These are phyloP conservation scores for Melanopsichium pennsylvanicum DNA, from an alignment of 1,284 basidiomycete genomes.

Conservation along the genomic window DNA sequence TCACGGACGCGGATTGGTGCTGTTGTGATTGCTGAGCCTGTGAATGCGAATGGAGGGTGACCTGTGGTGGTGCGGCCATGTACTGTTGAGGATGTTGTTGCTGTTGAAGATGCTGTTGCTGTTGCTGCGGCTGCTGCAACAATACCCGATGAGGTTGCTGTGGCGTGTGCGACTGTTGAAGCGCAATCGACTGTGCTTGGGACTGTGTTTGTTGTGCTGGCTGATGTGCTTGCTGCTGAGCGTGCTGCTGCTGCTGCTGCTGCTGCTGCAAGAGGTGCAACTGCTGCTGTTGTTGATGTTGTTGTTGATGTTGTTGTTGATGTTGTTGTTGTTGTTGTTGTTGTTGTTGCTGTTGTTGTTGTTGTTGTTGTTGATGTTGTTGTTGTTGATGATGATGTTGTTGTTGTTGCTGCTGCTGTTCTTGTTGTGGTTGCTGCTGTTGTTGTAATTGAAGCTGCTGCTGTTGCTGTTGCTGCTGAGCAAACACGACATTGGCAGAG, in stretches of 20 bases:
- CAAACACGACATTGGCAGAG: slow-evolving; percentile 16
- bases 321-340: slow-evolving; percentile 22
- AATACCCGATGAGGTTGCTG: slow-evolving; percentile 14
- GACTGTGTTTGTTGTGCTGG: too few species aligned
- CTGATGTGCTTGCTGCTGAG: slow-evolving; percentile 16
- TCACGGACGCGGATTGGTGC: slow-evolving; percentile 2
- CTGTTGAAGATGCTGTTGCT: neutral
- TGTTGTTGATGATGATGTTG: slow-evolving; percentile 23
- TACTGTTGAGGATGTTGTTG: slow-evolving; percentile 15
- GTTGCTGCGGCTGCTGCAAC: slow-evolving; percentile 8
- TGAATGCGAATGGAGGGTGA: slow-evolving; percentile 31
- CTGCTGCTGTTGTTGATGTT: slow-evolving; percentile 23
- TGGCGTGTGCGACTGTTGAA: slow-evolving; percentile 14
- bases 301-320: slow-evolving; percentile 24
- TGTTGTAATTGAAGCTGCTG: slow-evolving; percentile 14
- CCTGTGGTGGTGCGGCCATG: slow-evolving; percentile 14
- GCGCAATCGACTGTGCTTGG: slow-evolving; percentile 13
- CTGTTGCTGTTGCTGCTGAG: slow-evolving; percentile 31
- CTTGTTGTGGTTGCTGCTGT: slow-evolving; percentile 17
- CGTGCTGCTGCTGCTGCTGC: slow-evolving; percentile 12
- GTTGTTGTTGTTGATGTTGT: slow-evolving; percentile 24
- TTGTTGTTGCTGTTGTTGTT: slow-evolving; percentile 17
- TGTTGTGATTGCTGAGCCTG: slow-evolving; percentile 21
- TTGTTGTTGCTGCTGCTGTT: slow-evolving; percentile 26
- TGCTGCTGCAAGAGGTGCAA: slow-evolving; percentile 12